phyloP scores from a whole-genome alignment of 352 stramenopile genomes.

The Globisporangium polare region DNA sequence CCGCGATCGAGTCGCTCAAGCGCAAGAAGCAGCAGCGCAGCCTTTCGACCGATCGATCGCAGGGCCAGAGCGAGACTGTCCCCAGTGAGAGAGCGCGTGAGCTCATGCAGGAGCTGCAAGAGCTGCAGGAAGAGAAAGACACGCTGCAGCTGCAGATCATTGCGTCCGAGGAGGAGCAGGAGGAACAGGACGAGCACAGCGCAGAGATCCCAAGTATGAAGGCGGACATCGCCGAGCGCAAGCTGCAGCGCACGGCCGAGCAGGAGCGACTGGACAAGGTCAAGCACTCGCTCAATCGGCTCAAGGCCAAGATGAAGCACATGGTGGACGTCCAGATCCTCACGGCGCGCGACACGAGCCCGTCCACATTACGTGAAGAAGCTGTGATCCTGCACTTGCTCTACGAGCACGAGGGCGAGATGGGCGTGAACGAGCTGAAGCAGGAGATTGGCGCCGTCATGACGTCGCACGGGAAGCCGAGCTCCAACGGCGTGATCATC shows the following conservation, averaged over 20 bases:
- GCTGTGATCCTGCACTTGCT: slow-evolving; percentile 61
- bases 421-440: slow-evolving; percentile 63
- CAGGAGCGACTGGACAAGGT: slow-evolving; percentile 36
- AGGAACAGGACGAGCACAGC: slow-evolving; percentile 32
- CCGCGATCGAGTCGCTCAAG: slow-evolving; percentile 44
- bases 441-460: slow-evolving; percentile 40
- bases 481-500: slow-evolving; percentile 39
- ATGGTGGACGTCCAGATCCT: slow-evolving; percentile 65
- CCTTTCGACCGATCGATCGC: slow-evolving; percentile 7
- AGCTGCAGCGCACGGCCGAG: slow-evolving; percentile 16
- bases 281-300: slow-evolving; percentile 31
- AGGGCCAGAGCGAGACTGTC: not conserved
- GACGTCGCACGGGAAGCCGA: slow-evolving; percentile 35
- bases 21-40: slow-evolving; percentile 30
- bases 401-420: slow-evolving; percentile 56
- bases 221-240: slow-evolving; percentile 25
- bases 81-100: slow-evolving; percentile 19
- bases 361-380: slow-evolving; percentile 44
- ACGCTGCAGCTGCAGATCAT: slow-evolving; percentile 44
- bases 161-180: slow-evolving; percentile 32
- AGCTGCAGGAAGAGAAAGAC: slow-evolving; percentile 44
- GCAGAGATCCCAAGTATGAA: slow-evolving; percentile 33
- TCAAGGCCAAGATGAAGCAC: slow-evolving; percentile 62
- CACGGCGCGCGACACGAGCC: slow-evolving; percentile 39
- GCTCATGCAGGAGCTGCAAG: slow-evolving; percentile 24